Conservation (phyloP, 2,329 filamentous ascomycete genomes). For the Verticillium longisporum region DNA sequence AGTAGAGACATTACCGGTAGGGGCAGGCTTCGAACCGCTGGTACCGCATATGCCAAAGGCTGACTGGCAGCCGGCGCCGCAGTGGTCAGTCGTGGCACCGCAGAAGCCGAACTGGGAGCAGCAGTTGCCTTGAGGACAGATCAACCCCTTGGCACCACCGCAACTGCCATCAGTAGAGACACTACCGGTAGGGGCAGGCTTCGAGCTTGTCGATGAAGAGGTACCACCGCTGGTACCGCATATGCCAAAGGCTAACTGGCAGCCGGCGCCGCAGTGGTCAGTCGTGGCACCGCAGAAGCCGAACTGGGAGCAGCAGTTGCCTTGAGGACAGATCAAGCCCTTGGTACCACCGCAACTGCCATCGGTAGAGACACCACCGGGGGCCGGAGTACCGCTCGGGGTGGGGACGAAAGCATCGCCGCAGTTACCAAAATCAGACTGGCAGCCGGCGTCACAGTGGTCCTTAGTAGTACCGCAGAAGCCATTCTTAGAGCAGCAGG, state of each 20-base stretch:
- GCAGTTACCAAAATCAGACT: constrained; percentile 13
- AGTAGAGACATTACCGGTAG: not conserved
- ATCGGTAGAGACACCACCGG: constrained; percentile 6
- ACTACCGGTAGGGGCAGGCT: too few species aligned
- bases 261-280: constrained; percentile 12
- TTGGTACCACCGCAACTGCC: constrained; percentile 6
- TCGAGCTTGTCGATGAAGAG: not conserved
- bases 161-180: constrained; percentile 7
- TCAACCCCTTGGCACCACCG: constrained; percentile 6
- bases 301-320: constrained; percentile 13
- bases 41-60: constrained; percentile 6
- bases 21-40: not conserved
- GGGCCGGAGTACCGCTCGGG: constrained; percentile 1
- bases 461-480: constrained; percentile 11
- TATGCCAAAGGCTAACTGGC: constrained; percentile 8
- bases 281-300: constrained; percentile 14
- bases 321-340: constrained; percentile 3
- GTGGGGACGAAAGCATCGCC: constrained; percentile 3
- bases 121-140: constrained; percentile 7
- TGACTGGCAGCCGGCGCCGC: constrained; percentile 9
- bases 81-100: constrained; percentile 13
- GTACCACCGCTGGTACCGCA: not conserved
- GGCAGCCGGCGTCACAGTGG: constrained; percentile 13
- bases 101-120: constrained; percentile 15
- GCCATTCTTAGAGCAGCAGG: constrained; percentile 13